These are phyloP conservation scores for Blastocystis sp. DNA, from an alignment of 352 stramenopile genomes.

Conservation along the genomic window DNA sequence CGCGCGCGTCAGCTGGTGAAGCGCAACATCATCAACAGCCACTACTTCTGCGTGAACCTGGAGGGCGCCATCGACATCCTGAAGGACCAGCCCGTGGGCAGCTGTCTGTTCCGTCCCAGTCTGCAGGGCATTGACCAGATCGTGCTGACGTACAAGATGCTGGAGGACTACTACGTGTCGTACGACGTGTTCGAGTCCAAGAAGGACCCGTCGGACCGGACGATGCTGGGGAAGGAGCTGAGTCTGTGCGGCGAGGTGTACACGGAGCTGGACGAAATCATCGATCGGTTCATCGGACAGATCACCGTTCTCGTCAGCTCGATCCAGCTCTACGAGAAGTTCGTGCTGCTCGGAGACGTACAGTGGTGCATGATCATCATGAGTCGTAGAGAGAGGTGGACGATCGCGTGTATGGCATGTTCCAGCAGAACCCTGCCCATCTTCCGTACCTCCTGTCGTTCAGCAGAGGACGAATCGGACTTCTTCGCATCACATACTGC, in stretches of 20 bases:
- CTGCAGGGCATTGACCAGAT: constrained; percentile 30
- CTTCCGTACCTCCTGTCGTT: constrained; percentile 48
- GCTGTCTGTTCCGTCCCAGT: constrained; percentile 57
- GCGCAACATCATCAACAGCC: constrained; percentile 19
- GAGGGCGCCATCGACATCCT: constrained; percentile 18
- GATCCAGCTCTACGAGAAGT: constrained; percentile 25
- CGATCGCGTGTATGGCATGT: not conserved
- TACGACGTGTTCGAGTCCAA: constrained; percentile 47
- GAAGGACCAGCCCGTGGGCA: constrained; percentile 29
- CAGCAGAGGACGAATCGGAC: constrained; percentile 19
- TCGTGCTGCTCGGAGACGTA: not conserved
- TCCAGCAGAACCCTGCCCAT: constrained; percentile 9
- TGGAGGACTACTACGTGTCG: not conserved
- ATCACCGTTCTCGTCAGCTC: constrained; percentile 5
- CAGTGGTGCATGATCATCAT: not conserved
- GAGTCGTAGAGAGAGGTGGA: constrained; percentile 43
- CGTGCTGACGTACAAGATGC: constrained; percentile 43
- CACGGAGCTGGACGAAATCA: constrained; percentile 56
- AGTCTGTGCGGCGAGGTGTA: constrained; percentile 29
- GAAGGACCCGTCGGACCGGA: constrained; percentile 41
- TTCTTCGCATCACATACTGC: constrained; percentile 54
- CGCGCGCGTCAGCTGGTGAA: constrained; percentile 30
- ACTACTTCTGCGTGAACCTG: constrained; percentile 40
- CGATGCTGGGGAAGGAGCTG: constrained; percentile 13
- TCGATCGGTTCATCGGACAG: constrained; percentile 25